A percentile compares a stretch with the other conserved stretches of the same genome.
phyloP scores from a whole-genome alignment of 306 rosid genomes.

The Fagus crenata region DNA sequence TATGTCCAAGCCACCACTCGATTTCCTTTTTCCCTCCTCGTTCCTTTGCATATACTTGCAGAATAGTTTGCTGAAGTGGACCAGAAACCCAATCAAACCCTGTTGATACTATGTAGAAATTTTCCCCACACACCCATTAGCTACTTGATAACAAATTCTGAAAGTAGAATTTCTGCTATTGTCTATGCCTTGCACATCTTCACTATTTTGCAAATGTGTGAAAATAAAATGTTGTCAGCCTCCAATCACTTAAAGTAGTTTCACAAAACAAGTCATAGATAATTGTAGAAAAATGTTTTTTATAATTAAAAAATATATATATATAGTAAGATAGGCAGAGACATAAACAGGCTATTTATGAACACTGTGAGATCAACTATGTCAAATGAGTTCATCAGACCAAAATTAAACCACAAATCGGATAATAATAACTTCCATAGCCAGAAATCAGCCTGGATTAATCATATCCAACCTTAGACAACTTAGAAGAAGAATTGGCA shows the following conservation, averaged over 20 bases:
- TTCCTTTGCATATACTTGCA: not conserved
- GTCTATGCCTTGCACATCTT: conserved; percentile 4
- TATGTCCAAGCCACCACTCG: not conserved
- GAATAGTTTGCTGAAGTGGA: not conserved
- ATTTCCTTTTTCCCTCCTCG: not conserved
- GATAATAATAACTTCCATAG: conserved; percentile 6
- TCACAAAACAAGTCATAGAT: not conserved
- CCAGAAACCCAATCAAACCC: not conserved
- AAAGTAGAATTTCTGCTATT: conserved; percentile 6
- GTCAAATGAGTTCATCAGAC: not conserved
- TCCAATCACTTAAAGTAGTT: not conserved
- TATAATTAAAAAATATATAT: not conserved
- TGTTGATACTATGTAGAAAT: not conserved
- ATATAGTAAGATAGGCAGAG: not conserved
- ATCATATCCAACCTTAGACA: not conserved
- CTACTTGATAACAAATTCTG: conserved; percentile 6
- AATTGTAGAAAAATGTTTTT: not conserved
- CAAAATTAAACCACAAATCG: not conserved
- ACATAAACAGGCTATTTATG: not conserved
- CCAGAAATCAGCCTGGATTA: not conserved
- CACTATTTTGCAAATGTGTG: not conserved
- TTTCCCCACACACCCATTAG: not conserved
- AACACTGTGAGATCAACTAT: not conserved
- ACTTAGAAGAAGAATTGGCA: not conserved
- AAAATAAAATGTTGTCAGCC: not conserved